Percentiles rank a stretch among this genome's conserved stretches.
phyloP scores from a whole-genome alignment of 164 flowering plant species.

The Brasenia schreberi region DNA sequence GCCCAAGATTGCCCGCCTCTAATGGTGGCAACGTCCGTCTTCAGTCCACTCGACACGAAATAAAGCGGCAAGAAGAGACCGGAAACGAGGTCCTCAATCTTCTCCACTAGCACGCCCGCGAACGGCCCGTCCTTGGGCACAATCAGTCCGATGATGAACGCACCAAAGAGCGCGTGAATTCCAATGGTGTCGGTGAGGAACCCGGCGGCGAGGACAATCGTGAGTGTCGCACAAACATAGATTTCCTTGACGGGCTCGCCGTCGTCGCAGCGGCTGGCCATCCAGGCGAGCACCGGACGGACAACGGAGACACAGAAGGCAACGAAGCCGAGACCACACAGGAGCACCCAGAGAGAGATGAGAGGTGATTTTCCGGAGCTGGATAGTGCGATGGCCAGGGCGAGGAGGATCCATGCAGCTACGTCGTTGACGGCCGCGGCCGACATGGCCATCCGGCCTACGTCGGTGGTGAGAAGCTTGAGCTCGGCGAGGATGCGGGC shows the following conservation, averaged over 20 bases:
- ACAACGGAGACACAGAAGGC: constrained; percentile 9
- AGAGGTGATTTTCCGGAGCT: constrained; percentile 35
- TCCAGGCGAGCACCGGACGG: constrained; percentile 41
- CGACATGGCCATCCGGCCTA: constrained; percentile 74
- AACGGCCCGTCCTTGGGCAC: constrained; percentile 73
- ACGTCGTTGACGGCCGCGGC: constrained; percentile 88
- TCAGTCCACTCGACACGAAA: constrained; percentile 75
- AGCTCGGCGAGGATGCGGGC: constrained; percentile 82
- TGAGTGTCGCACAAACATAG: constrained; percentile 45
- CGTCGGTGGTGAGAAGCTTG: constrained; percentile 70
- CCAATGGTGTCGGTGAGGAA: constrained; percentile 65
- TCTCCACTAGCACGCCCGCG: constrained; percentile 53
- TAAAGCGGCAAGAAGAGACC: constrained; percentile 65
- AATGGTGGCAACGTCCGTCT: constrained; percentile 67
- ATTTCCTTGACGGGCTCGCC: constrained; percentile 63
- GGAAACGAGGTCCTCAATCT: constrained; percentile 78
- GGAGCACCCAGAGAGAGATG: constrained; percentile 47
- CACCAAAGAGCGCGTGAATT: constrained; percentile 78
- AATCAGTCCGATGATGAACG: constrained; percentile 58
- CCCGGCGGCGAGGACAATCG: constrained; percentile 50
- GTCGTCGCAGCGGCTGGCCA: constrained; percentile 32
- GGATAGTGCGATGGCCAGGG: constrained; percentile 65
- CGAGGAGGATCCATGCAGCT: constrained; percentile 75
- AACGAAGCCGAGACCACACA: constrained; percentile 38
- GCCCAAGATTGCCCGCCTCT: constrained; percentile 72